Conservation (phyloP, 1,284 basidiomycete genomes). For the Papiliotrema flavescens region DNA sequence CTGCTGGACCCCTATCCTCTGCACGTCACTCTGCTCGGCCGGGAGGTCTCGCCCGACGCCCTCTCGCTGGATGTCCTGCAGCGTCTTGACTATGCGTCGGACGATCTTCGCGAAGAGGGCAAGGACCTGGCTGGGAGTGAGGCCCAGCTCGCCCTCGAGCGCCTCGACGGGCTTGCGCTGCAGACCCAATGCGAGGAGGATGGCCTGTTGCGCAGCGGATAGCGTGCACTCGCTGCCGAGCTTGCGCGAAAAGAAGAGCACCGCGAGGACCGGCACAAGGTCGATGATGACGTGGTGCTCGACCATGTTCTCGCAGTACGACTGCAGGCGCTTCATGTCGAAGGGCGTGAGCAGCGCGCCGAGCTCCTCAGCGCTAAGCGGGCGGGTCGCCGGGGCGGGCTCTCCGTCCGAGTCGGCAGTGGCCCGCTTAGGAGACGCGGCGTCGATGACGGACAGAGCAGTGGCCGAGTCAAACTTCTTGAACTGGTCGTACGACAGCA, state of each 20-base stretch:
- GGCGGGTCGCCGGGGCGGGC: conserved; percentile 2
- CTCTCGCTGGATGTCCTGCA: conserved; percentile 77
- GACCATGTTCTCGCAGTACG: conserved; percentile 92
- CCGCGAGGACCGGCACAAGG: conserved; percentile 74
- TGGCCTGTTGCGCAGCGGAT: conserved; percentile 81
- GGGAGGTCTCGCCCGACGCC: conserved; percentile 64
- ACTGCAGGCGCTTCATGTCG: conserved; percentile 91
- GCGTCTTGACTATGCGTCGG: conserved; percentile 73
- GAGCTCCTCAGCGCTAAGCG: conserved; percentile 67
- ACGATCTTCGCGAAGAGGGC: conserved; percentile 90
- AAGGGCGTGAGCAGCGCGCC: conserved; percentile 77
- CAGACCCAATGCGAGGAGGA: conserved; percentile 81
- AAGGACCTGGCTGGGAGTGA: conserved; percentile 81
- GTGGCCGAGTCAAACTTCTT: conserved; percentile 85
- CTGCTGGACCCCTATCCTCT: conserved; percentile 4
- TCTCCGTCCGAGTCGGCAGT: conserved; percentile 16
- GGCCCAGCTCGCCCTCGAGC: conserved; percentile 76
- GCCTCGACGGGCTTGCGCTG: conserved; percentile 91
- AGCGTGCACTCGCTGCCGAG: conserved; percentile 60
- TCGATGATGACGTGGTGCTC: conserved; percentile 97
- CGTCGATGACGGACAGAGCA: conserved; percentile 83
- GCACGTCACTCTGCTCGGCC: conserved; percentile 25
- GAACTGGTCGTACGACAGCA: conserved; percentile 86
- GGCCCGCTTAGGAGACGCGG: conserved; percentile 58
- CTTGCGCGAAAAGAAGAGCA: conserved; percentile 78